phyloP scores from a whole-genome alignment of 2,329 filamentous ascomycete species.

The Pseudogymnoascus sp. region DNA sequence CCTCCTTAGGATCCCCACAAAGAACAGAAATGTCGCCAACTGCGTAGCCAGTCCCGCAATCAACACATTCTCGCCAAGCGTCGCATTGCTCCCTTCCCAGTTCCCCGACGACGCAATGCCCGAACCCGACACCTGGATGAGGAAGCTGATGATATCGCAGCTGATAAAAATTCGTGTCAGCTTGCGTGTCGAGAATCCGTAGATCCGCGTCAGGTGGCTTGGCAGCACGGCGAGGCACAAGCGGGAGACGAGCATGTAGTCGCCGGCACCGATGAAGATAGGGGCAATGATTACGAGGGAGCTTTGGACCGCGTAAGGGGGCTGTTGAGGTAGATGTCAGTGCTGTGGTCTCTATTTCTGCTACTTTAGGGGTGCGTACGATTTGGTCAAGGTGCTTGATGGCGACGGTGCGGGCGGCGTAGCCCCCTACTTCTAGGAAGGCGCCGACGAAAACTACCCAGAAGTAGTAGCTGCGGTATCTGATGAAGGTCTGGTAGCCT shows the following conservation, averaged over 20 bases:
- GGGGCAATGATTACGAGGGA: slow-evolving; percentile 40
- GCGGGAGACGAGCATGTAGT: slow-evolving; percentile 43
- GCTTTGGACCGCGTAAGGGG: slow-evolving; percentile 14
- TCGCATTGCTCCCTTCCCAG: slow-evolving; percentile 34
- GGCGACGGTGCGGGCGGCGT: slow-evolving; percentile 32
- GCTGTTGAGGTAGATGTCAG: background rate
- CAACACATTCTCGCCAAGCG: slow-evolving; percentile 33
- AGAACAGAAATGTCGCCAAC: slow-evolving; percentile 32
- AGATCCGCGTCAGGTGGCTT: slow-evolving; percentile 26
- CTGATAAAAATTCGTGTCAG: slow-evolving; percentile 39
- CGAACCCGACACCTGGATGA: slow-evolving; percentile 38
- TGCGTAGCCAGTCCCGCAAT: slow-evolving; percentile 36
- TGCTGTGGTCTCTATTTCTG: background rate
- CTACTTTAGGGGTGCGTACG: slow-evolving; percentile 18
- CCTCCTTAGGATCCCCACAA: slow-evolving; percentile 32
- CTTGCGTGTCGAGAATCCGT: slow-evolving; percentile 30
- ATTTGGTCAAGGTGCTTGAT: slow-evolving; percentile 29
- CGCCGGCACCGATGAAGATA: slow-evolving; percentile 39
- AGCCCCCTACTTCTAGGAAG: slow-evolving; percentile 35
- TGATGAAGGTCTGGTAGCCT: slow-evolving; percentile 34
- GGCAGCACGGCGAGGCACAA: slow-evolving; percentile 34
- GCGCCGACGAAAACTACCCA: slow-evolving; percentile 35
- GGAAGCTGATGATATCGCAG: slow-evolving; percentile 36
- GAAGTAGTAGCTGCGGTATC: slow-evolving; percentile 36
- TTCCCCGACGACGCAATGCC: slow-evolving; percentile 34